phyloP scores from a whole-genome alignment of 345 rosid genomes.

The Lepidium didymum region DNA sequence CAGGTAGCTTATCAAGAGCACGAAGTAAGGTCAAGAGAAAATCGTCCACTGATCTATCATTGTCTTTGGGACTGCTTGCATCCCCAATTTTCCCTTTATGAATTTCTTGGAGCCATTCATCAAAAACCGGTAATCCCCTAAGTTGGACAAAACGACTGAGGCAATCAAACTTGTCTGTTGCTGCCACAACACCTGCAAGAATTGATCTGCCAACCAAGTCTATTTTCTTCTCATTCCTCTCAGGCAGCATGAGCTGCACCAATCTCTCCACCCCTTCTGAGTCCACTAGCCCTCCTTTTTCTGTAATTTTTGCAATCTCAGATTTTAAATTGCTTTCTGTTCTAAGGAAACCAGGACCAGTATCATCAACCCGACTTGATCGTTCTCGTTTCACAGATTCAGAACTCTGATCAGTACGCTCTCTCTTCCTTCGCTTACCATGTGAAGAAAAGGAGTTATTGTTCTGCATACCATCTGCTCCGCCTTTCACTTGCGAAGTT shows the following conservation, averaged over 20 bases:
- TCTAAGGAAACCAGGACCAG: conserved; percentile 47
- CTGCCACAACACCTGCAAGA: conserved; percentile 73
- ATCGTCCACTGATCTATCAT: conserved; percentile 46
- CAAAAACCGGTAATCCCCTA: conserved; percentile 77
- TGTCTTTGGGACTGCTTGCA: conserved; percentile 44
- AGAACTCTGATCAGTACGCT: conserved; percentile 64
- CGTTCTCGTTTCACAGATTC: conserved; percentile 81
- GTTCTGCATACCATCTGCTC: conserved; percentile 62
- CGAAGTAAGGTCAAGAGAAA: conserved; percentile 71
- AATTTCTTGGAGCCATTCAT: conserved; percentile 96
- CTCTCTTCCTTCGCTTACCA: conserved; percentile 87
- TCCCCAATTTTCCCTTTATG: conserved; percentile 86
- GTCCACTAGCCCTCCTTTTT: conserved; percentile 73
- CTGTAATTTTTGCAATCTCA: conserved; percentile 73
- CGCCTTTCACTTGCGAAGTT: conserved; percentile 60
- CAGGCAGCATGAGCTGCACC: conserved; percentile 55
- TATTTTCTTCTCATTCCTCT: conserved; percentile 63
- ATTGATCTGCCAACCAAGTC: conserved; percentile 57
- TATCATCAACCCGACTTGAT: conserved; percentile 52
- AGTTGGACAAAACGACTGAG: conserved; percentile 77
- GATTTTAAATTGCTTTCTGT: conserved; percentile 51
- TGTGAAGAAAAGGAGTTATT: conserved; percentile 53
- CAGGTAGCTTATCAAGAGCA: conserved; percentile 89
- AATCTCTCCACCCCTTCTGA: conserved; percentile 71
- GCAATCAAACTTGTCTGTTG: conserved; percentile 80